Conservation (phyloP, 306 rosid genomes). For the Hippophae rhamnoides region DNA sequence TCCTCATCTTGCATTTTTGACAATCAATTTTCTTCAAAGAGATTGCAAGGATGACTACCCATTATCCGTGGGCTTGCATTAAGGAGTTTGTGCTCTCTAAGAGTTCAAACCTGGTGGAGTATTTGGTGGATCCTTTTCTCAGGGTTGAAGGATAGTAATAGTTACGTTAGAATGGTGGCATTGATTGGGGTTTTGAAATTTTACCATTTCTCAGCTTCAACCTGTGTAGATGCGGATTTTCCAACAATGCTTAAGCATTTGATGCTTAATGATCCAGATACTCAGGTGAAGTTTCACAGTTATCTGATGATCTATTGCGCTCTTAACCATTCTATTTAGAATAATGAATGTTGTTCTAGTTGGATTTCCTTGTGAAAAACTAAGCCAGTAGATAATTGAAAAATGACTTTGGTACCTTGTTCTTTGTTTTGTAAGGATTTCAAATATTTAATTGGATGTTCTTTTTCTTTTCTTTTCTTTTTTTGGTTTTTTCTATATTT, state of each 20-base stretch:
- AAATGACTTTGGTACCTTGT: not conserved
- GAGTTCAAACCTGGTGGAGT: constrained; percentile 91
- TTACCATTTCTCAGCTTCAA: constrained; percentile 87
- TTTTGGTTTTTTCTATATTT: too few relatives aligned
- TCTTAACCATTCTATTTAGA: not conserved
- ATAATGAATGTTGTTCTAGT: not conserved
- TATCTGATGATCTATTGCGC: not conserved
- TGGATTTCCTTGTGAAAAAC: not conserved
- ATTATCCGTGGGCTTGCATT: constrained; percentile 94
- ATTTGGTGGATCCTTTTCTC: constrained; percentile 89
- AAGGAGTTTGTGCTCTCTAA: constrained; percentile 88
- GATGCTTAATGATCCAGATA: constrained; percentile 80
- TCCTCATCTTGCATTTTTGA: constrained; percentile 93
- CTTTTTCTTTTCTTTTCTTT: not conserved
- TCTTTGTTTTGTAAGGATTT: not conserved
- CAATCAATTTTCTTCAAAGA: constrained; percentile 94
- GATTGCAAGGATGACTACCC: constrained; percentile 95
- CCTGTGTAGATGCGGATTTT: constrained; percentile 92
- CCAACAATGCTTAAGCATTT: constrained; percentile 66
- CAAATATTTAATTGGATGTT: not conserved
- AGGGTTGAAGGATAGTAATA: constrained; percentile 80
- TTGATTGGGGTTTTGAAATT: constrained; percentile 83
- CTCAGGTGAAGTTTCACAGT: constrained; percentile 47
- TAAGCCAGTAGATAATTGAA: not conserved
- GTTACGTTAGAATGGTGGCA: constrained; percentile 89